Percentiles rank a stretch among this genome's conserved stretches.
These are phyloP conservation scores for Oryza punctata DNA, from an alignment of 176 grass and related monocot genomes.

Conservation along the genomic window DNA sequence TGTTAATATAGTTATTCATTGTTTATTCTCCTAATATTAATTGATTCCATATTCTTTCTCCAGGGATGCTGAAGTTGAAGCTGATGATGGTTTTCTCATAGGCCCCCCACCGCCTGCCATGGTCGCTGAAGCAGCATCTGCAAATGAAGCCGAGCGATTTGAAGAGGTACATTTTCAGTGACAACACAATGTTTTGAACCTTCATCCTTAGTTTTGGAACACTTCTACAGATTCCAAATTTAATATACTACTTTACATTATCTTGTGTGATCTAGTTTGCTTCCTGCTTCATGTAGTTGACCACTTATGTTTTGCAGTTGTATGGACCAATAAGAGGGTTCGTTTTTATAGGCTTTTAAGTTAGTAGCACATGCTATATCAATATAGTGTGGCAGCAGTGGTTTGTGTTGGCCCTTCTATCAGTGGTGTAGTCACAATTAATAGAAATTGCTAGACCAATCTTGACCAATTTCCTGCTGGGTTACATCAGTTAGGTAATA, in stretches of 20 bases:
- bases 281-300: constrained; percentile 3
- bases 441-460: neutral
- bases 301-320: neutral
- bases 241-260: neutral
- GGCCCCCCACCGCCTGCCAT: constrained; percentile 90
- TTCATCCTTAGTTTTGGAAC: neutral
- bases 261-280: neutral
- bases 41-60: neutral
- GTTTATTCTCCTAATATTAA: neutral
- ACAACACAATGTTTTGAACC: constrained; percentile 1
- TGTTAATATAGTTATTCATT: neutral
- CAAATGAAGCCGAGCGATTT: constrained; percentile 98
- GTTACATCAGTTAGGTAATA: neutral
- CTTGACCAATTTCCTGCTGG: neutral
- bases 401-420: neutral
- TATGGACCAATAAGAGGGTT: neutral
- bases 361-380: neutral
- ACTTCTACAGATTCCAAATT: neutral
- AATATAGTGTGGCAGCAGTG: neutral
- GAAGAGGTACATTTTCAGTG: constrained; percentile 73
- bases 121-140: constrained; percentile 88
- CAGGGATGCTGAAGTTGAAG: constrained; percentile 87
- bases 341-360: neutral
- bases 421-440: neutral
- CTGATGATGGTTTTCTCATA: constrained; percentile 82